Conservation (phyloP, 2,329 filamentous ascomycete species). For the Verticillium nubilum region DNA sequence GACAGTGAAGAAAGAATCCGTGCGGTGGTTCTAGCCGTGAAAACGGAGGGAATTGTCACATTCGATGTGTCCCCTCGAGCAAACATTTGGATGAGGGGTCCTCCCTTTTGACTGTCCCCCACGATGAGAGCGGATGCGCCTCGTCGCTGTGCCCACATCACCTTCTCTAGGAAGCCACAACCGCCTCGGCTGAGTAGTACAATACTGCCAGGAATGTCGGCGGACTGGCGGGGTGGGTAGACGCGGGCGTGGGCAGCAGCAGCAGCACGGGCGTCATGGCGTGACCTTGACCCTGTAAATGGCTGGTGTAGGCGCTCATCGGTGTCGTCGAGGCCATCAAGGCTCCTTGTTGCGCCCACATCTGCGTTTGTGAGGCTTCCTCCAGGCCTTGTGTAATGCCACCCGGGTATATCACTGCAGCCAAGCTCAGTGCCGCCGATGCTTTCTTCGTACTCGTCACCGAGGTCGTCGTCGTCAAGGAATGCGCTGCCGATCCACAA, state of each 20-base stretch:
- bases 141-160: conserved; percentile 91
- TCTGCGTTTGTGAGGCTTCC: background rate
- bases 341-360: background rate
- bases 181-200: conserved; percentile 88
- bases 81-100: conserved; percentile 93
- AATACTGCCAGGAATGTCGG: conserved; percentile 85
- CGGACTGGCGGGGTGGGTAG: conserved; percentile 60
- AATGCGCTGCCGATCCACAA: conserved; percentile 94
- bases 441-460: conserved; percentile 60
- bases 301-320: conserved; percentile 74
- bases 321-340: conserved; percentile 63
- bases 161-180: conserved; percentile 94
- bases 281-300: conserved; percentile 23
- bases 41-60: conserved; percentile 87
- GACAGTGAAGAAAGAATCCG: conserved; percentile 86
- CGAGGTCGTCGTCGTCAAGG: conserved; percentile 66
- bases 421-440: conserved; percentile 58
- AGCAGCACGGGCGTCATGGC: conserved; percentile 25
- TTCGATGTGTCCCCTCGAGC: conserved; percentile 95
- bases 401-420: conserved; percentile 90
- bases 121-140: conserved; percentile 89
- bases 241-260: conserved; percentile 58
- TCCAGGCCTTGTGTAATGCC: conserved; percentile 48
- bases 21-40: conserved; percentile 91
- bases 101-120: conserved; percentile 85